Conservation (phyloP, 2,329 filamentous ascomycete species). For the Alternaria arborescens region DNA sequence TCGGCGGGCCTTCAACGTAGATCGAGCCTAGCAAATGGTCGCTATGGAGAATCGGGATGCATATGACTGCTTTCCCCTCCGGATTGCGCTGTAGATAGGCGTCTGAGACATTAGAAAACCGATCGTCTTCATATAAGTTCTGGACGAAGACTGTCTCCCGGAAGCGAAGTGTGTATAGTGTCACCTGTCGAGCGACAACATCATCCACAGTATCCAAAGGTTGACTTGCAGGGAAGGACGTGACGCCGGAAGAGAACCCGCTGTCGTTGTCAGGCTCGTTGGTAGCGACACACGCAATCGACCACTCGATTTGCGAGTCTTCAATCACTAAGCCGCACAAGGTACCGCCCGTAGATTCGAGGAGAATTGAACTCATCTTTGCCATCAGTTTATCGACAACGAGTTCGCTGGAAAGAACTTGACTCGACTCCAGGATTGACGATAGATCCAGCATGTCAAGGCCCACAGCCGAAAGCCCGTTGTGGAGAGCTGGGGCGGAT, state of each 20-base stretch:
- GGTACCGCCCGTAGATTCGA: constrained; percentile 79
- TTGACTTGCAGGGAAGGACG: constrained; percentile 71
- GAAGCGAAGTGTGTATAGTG: constrained; percentile 79
- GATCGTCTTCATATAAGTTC: constrained; percentile 77
- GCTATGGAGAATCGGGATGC: constrained; percentile 80
- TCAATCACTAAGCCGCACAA: constrained; percentile 78
- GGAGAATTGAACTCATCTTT: constrained; percentile 82
- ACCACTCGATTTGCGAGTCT: constrained; percentile 72
- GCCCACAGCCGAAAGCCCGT: constrained; percentile 69
- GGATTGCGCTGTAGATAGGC: constrained; percentile 74
- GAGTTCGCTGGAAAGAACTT: constrained; percentile 80
- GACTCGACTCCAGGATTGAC: constrained; percentile 79
- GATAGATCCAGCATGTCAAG: constrained; percentile 85
- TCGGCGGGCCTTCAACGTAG: constrained; percentile 79
- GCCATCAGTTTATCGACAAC: constrained; percentile 78
- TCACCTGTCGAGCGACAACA: constrained; percentile 77
- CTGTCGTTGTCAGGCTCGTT: constrained; percentile 60
- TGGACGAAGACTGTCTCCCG: constrained; percentile 77
- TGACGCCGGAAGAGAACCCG: constrained; percentile 59
- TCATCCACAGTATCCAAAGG: constrained; percentile 70
- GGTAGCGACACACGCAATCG: constrained; percentile 76
- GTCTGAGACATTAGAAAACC: constrained; percentile 78
- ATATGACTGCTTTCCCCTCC: constrained; percentile 76
- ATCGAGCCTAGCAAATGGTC: constrained; percentile 76
- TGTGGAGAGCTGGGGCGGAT: constrained; percentile 63